These are phyloP conservation scores for Musa balbisiana DNA, from an alignment of 202 grass and related monocot genomes.

Conservation along the genomic window DNA sequence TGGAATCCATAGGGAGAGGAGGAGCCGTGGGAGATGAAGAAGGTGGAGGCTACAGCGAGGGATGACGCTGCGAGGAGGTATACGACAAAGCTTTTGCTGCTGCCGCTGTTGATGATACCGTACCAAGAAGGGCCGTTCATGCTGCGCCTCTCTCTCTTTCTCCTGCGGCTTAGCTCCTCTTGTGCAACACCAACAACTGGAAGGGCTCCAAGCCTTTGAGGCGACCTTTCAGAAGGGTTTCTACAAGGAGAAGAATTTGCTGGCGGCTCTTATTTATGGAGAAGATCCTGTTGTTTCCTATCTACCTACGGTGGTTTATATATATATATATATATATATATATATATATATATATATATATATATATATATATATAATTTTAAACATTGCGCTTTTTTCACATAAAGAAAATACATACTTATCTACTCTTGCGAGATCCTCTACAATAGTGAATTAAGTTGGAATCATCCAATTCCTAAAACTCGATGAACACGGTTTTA, in stretches of 20 bases:
- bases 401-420: not conserved
- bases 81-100: conserved; percentile 59
- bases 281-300: too few relatives aligned
- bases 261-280: too few relatives aligned
- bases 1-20: not conserved
- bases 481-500: not conserved
- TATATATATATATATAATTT: too few relatives aligned
- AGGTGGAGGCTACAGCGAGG: conserved; percentile 45
- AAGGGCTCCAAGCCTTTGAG: too few relatives aligned
- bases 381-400: not conserved
- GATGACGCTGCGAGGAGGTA: conserved; percentile 48
- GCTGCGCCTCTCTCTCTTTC: too few relatives aligned
- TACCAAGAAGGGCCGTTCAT: conserved; percentile 25
- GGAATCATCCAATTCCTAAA: not conserved
- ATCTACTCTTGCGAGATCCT: not conserved
- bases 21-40: conserved; percentile 36
- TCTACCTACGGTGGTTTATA: too few relatives aligned
- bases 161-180: not conserved
- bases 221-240: too few relatives aligned
- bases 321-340: too few relatives aligned
- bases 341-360: too few relatives aligned
- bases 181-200: not conserved
- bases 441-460: not conserved
- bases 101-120: conserved; percentile 37
- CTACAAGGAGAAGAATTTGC: too few relatives aligned